Evolutionary conservation across 176 grass and related monocot genomes (phyloP), one percentile per base, ranked within the genome.

Genomic region (Aegilops sharonensis): DNA sequence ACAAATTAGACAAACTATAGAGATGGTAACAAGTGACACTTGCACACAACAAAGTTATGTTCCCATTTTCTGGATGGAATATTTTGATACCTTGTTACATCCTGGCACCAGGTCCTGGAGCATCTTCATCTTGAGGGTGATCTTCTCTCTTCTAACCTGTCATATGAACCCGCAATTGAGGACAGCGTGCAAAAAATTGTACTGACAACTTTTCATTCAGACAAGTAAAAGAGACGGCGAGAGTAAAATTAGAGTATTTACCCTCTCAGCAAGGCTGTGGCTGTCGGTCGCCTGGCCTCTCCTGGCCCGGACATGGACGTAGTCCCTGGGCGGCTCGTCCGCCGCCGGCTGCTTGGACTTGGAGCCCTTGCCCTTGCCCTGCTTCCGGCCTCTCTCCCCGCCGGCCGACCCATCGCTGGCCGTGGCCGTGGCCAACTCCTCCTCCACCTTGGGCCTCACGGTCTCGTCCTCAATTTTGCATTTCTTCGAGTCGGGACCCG

Each of bases 261-360:
- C 96, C 90, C 96, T 95, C 87, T 98, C 95, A 3, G 95, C 95
- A 20, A 98, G 95, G 89, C 95, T 95, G 79, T 98, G 95, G 91
- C 91, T 95, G 45, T 95, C 96, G 8, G 96, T 98, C 0, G 96
- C 96, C 85, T 98, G 92, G 35, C 96, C 96, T 86, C 94, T 89
- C 79, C 96, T 87, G 36, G 96, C 96, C 81, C 96, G 86, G 70
- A 95, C 96, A 86, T 98, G 96, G 85, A 98, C 88, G 76, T 98
- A 98, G 71, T 98, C 96, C 40, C 94, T 91, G 17, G 83, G 96
- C 0, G 93, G 93, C 65, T 98, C 96, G 2, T 29, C 81, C 0
- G 64, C 29, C 60, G 78, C 81, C 0, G 79, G 56, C 56, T 67
- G 66, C 85, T 91, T 98, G 27, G 88, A n/a, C 87, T 88, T 98